A percentile compares a stretch with the other conserved stretches of the same genome.
phyloP scores from a whole-genome alignment of 177 flowering plant genomes.

The Vitis hybrid region DNA sequence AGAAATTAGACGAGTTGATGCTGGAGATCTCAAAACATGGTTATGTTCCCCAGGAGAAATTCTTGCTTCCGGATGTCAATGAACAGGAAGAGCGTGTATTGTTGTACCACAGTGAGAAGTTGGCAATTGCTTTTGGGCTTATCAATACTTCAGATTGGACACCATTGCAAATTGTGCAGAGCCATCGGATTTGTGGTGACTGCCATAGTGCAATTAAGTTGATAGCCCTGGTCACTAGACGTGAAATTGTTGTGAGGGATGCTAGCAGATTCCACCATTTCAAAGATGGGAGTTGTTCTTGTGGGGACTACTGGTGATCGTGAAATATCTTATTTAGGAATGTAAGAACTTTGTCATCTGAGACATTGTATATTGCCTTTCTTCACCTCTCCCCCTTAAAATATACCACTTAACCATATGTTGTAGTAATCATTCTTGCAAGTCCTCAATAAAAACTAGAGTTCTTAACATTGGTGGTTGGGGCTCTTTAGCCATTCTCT shows the following conservation, averaged over 20 bases:
- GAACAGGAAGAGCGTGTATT: conserved; percentile 43
- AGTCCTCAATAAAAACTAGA: too few species aligned
- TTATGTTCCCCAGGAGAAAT: conserved; percentile 38
- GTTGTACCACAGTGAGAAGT: conserved; percentile 67
- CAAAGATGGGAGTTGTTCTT: conserved; percentile 68
- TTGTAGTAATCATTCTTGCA: too few species aligned
- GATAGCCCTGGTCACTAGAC: conserved; percentile 45
- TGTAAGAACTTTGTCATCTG: too few species aligned
- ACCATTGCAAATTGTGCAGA: conserved; percentile 66
- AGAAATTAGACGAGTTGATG: conserved; percentile 49
- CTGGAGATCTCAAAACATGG: conserved; percentile 50
- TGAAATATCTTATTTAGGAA: not conserved
- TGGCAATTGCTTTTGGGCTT: conserved; percentile 73
- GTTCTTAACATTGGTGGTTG: too few species aligned
- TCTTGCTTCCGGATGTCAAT: conserved; percentile 76
- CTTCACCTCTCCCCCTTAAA: too few species aligned
- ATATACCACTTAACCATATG: too few species aligned
- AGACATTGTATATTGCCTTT: too few species aligned
- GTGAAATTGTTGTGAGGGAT: conserved; percentile 70
- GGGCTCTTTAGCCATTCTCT: too few species aligned
- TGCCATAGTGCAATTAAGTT: conserved; percentile 66
- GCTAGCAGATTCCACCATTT: conserved; percentile 27
- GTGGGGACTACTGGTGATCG: conserved; percentile 84
- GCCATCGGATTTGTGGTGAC: conserved; percentile 68
- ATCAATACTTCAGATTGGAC: conserved; percentile 48